A percentile compares a stretch with the other conserved stretches of the same genome.
phyloP scores from a whole-genome alignment of 139 green algal species.

The Coccomyxa sp. region DNA sequence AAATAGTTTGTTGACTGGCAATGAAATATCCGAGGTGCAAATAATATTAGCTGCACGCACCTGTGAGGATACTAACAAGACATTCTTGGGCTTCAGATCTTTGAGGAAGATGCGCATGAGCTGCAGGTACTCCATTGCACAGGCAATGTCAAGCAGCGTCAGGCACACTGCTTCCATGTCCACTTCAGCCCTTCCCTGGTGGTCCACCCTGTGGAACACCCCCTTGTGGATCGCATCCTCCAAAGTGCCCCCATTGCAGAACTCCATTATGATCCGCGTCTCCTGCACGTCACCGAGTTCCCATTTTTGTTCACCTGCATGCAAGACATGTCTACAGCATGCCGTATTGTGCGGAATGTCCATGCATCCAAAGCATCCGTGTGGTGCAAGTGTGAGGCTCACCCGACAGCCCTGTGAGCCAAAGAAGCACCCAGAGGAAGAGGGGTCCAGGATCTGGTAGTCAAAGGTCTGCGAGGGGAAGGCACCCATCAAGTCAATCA shows the following conservation, averaged over 20 bases:
- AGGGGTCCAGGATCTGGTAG: conserved; percentile 21
- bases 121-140: conserved; percentile 67
- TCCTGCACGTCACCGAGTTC: conserved; percentile 33
- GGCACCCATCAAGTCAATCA: too few relatives aligned
- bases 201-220: conserved; percentile 18
- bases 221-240: conserved; percentile 46
- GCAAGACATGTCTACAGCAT: too few relatives aligned
- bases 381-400: too few relatives aligned
- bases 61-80: conserved; percentile 47
- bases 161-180: conserved; percentile 40
- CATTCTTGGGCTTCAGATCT: conserved; percentile 73
- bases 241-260: conserved; percentile 48
- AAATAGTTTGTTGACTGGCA: too few relatives aligned
- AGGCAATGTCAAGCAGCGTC: conserved; percentile 49
- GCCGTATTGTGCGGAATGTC: too few relatives aligned
- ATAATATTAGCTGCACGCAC: neutral
- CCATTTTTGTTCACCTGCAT: neutral
- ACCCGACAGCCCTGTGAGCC: too few relatives aligned
- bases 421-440: too few relatives aligned
- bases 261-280: conserved; percentile 66
- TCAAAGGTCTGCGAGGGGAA: conserved; percentile 33
- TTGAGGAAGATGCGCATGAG: conserved; percentile 53
- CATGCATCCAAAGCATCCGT: too few relatives aligned
- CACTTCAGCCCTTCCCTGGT: neutral
- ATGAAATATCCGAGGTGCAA: too few relatives aligned